A percentile compares a stretch with the other conserved stretches of the same genome.
Conservation (phyloP, 1,139 yeast genomes). For the Kodamaea ohmeri region DNA sequence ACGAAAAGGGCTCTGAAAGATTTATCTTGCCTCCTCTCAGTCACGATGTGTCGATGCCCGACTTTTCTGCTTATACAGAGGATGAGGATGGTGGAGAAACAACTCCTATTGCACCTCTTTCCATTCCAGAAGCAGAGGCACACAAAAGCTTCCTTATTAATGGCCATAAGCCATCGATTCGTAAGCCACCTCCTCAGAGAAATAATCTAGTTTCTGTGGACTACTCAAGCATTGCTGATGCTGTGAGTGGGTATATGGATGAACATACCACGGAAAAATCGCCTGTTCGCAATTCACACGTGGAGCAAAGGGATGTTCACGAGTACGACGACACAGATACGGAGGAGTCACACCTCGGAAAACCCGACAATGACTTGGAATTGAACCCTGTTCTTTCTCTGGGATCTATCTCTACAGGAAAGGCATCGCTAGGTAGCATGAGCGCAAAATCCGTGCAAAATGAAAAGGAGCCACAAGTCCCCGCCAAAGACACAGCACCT, state of each 20-base stretch:
- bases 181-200: slow-evolving; percentile 33
- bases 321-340: slow-evolving; percentile 11
- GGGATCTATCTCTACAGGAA: slow-evolving; percentile 11
- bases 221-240: slow-evolving; percentile 28
- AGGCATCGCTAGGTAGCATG: slow-evolving; percentile 10
- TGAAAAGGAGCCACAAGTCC: neutral
- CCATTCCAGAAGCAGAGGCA: slow-evolving; percentile 22
- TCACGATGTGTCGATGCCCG: slow-evolving; percentile 27
- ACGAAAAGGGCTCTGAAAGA: slow-evolving; percentile 1
- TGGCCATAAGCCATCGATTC: slow-evolving; percentile 34
- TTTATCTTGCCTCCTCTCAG: slow-evolving; percentile 22
- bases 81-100: slow-evolving; percentile 15
- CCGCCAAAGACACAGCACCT: slow-evolving; percentile 8
- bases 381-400: slow-evolving; percentile 9
- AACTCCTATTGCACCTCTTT: slow-evolving; percentile 34
- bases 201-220: slow-evolving; percentile 25
- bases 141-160: slow-evolving; percentile 32
- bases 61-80: slow-evolving; percentile 13
- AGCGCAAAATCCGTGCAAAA: neutral
- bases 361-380: slow-evolving; percentile 4
- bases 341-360: neutral
- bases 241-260: slow-evolving; percentile 24
- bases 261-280: slow-evolving; percentile 11
- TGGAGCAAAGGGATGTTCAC: slow-evolving; percentile 8
- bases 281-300: slow-evolving; percentile 1